Conservation (phyloP, 1,139 yeast species). For the Nakaseomyces glabratus region DNA sequence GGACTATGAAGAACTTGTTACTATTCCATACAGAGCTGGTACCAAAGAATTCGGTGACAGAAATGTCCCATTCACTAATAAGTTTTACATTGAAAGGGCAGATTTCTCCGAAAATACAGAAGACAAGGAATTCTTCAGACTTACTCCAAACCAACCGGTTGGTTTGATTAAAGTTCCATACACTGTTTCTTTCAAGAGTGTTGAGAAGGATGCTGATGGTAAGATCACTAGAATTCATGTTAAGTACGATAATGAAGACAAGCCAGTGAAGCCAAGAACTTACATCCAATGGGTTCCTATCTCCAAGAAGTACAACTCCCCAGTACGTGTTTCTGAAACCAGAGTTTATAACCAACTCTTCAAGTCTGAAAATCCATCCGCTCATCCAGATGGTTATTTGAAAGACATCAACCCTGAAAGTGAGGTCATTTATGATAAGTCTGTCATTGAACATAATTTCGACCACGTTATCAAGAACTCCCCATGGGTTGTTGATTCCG, state of each 20-base stretch:
- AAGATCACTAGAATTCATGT: slow-evolving; percentile 63
- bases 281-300: slow-evolving; percentile 95
- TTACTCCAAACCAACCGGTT: slow-evolving; percentile 84
- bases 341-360: slow-evolving; percentile 84
- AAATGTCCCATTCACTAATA: slow-evolving; percentile 65
- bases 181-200: slow-evolving; percentile 64
- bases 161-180: slow-evolving; percentile 92
- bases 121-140: slow-evolving; percentile 63
- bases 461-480: slow-evolving; percentile 55
- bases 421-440: slow-evolving; percentile 55
- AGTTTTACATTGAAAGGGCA: slow-evolving; percentile 71
- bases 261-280: slow-evolving; percentile 74
- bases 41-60: slow-evolving; percentile 64
- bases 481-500: slow-evolving; percentile 68
- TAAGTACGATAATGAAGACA: slow-evolving; percentile 52
- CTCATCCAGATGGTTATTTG: slow-evolving; percentile 80
- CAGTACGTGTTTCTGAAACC: slow-evolving; percentile 60
- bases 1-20: slow-evolving; percentile 57
- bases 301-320: slow-evolving; percentile 49
- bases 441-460: slow-evolving; percentile 76
- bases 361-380: slow-evolving; percentile 82
- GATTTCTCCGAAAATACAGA: slow-evolving; percentile 71
- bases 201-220: slow-evolving; percentile 50
- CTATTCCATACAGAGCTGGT: slow-evolving; percentile 88
- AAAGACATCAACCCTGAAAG: slow-evolving; percentile 75